A percentile compares a stretch with the other conserved stretches of the same genome.
These are phyloP conservation scores for Cutaneotrichosporon sp. DNA, from an alignment of 1,284 basidiomycete genomes.

Conservation along the genomic window DNA sequence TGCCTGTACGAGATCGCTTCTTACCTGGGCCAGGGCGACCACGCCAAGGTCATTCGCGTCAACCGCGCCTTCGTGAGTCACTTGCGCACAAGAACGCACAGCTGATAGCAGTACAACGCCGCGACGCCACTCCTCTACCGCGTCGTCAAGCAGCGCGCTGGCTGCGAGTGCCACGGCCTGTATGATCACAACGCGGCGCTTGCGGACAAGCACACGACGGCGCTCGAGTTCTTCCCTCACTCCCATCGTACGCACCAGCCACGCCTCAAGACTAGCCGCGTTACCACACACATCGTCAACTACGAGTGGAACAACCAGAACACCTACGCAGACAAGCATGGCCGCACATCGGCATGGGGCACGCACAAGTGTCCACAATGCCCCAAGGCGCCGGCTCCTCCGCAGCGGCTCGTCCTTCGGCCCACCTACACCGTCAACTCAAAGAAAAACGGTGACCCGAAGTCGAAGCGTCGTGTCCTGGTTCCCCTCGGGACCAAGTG, in stretches of 20 bases:
- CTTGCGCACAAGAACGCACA: neutral
- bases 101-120: neutral
- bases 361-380: conserved; percentile 5
- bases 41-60: neutral
- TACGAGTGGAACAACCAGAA: neutral
- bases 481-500: neutral
- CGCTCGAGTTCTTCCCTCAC: conserved; percentile 10
- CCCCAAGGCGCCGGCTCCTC: neutral
- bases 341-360: neutral
- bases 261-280: neutral
- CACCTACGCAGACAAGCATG: neutral
- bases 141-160: neutral
- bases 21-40: conserved; percentile 7
- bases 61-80: neutral
- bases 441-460: neutral
- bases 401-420: conserved; percentile 5
- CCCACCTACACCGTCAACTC: neutral
- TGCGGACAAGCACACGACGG: neutral
- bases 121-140: conserved; percentile 6
- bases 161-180: neutral
- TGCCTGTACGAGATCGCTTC: neutral
- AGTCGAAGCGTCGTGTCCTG: neutral
- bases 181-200: neutral
- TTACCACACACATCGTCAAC: conserved; percentile 8
- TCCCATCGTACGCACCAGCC: neutral